Conservation (phyloP, 768 basidiomycete species). For the Amanita rubescens region DNA sequence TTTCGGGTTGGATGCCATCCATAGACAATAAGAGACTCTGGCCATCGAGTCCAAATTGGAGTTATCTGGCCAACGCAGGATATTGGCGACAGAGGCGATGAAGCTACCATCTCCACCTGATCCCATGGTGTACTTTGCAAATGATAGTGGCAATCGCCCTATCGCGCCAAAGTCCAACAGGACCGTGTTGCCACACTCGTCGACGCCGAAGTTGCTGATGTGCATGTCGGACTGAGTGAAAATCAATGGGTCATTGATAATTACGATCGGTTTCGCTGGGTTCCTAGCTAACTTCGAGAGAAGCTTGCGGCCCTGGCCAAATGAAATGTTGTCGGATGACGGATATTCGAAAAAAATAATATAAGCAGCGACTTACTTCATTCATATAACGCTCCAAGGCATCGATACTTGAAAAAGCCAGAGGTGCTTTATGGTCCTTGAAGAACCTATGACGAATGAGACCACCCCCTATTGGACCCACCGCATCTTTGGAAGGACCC, state of each 20-base stretch:
- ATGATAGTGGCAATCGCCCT: too few relatives aligned
- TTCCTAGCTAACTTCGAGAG: neutral
- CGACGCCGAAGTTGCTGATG: slow-evolving; percentile 10
- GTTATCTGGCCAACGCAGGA: neutral
- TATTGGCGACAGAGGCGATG: neutral
- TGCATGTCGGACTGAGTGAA: slow-evolving; percentile 8
- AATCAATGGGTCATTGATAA: neutral
- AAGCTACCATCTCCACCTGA: neutral
- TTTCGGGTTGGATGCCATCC: too few relatives aligned
- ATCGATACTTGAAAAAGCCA: too few relatives aligned
- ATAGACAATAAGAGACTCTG: neutral
- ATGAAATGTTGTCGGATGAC: neutral
- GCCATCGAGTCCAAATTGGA: slow-evolving; percentile 1
- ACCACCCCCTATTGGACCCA: slow-evolving; percentile 4
- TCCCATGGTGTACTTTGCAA: neutral
- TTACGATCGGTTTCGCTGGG: neutral
- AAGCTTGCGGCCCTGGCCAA: slow-evolving; percentile 1
- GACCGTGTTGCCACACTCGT: neutral
- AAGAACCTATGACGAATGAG: slow-evolving; percentile 8
- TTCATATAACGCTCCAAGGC: too few relatives aligned
- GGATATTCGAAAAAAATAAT: too few relatives aligned
- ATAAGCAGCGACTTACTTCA: too few relatives aligned
- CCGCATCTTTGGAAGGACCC: too few relatives aligned
- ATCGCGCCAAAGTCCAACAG: too few relatives aligned
- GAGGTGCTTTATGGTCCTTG: neutral